A percentile compares a stretch with the other conserved stretches of the same genome.
phyloP scores from a whole-genome alignment of 768 basidiomycete species.

The Hygrophorus russula region DNA sequence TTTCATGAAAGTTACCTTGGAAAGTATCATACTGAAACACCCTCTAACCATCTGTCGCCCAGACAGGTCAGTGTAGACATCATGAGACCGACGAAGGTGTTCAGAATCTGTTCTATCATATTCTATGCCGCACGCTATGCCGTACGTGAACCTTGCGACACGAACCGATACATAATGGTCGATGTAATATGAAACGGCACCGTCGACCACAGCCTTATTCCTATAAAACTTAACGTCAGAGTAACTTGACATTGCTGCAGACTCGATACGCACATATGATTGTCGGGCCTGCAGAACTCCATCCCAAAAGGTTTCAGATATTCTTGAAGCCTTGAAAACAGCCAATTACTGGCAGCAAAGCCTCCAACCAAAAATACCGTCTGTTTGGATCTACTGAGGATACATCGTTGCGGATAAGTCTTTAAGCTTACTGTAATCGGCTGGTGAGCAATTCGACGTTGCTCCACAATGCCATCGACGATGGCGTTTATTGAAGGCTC shows the following conservation, averaged over 20 bases:
- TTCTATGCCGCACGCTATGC: neutral
- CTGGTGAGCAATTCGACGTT: constrained; percentile 15
- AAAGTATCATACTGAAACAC: neutral
- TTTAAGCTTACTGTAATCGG: constrained; percentile 19
- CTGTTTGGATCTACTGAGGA: constrained; percentile 11
- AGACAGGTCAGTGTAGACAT: neutral
- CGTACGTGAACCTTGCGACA: constrained; percentile 7
- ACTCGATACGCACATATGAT: constrained; percentile 27
- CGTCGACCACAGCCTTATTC: constrained; percentile 12
- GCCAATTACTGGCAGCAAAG: constrained; percentile 38
- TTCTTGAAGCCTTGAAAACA: constrained; percentile 28
- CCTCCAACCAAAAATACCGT: constrained; percentile 41
- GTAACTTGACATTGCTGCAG: neutral
- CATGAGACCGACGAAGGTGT: neutral
- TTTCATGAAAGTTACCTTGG: neutral
- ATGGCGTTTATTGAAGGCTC: constrained; percentile 27
- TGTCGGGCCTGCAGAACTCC: constrained; percentile 30
- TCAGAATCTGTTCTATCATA: neutral
- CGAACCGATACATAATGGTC: constrained; percentile 8
- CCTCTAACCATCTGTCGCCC: neutral
- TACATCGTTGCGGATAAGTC: neutral
- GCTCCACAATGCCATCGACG: constrained; percentile 19
- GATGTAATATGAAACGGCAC: constrained; percentile 11
- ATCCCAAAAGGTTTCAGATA: constrained; percentile 23
- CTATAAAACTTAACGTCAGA: neutral